These are phyloP conservation scores for Daldinia sp. DNA, from an alignment of 2,329 filamentous ascomycete species.

Conservation along the genomic window DNA sequence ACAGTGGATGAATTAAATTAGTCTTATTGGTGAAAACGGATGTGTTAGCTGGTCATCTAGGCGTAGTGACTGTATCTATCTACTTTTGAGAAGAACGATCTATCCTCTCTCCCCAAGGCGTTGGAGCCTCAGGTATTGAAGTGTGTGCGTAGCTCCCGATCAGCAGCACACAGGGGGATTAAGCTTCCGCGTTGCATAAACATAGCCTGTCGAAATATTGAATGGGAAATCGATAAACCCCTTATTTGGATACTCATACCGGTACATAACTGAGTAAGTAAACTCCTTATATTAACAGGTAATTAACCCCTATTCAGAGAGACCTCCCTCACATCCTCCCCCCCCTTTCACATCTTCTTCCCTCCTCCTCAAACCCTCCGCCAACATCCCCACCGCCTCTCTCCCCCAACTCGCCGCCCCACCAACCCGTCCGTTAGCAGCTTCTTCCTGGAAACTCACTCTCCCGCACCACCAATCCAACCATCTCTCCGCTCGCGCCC, in stretches of 20 bases:
- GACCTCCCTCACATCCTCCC: not conserved
- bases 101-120: too few species aligned
- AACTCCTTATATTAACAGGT: not conserved
- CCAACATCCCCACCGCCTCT: conserved; percentile 48
- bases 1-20: too few species aligned
- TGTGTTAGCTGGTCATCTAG: too few species aligned
- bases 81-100: too few species aligned
- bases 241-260: not conserved
- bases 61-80: too few species aligned
- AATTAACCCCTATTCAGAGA: not conserved
- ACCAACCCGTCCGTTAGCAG: conserved; percentile 50
- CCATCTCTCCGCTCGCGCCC: conserved; percentile 68
- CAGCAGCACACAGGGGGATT: too few species aligned
- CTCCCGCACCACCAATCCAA: conserved; percentile 71
- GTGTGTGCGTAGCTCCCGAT: too few species aligned
- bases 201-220: too few species aligned
- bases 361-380: conserved; percentile 38
- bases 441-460: conserved; percentile 71
- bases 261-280: not conserved
- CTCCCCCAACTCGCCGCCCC: conserved; percentile 46
- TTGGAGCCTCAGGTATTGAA: too few species aligned
- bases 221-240: not conserved
- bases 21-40: too few species aligned
- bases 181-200: too few species aligned
- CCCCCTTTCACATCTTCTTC: not conserved